These are phyloP conservation scores for Nitzschia sp. DNA, from an alignment of 108 stramenopile species.

Conservation along the genomic window DNA sequence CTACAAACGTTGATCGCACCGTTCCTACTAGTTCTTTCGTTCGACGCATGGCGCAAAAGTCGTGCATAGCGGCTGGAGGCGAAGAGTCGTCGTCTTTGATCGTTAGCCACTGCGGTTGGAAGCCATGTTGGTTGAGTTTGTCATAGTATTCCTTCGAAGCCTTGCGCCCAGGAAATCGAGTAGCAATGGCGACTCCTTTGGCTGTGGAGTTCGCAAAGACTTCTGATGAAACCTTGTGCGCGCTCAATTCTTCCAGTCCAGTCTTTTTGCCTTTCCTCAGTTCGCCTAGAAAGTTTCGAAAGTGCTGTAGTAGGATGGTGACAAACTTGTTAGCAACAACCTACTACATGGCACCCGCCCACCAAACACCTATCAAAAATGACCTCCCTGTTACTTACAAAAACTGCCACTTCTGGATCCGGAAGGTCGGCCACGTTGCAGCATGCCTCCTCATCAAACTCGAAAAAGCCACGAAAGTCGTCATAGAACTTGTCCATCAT, in stretches of 20 bases:
- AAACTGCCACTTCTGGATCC: conserved; percentile 43
- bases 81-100: conserved; percentile 11
- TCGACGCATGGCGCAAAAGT: conserved; percentile 54
- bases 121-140: conserved; percentile 32
- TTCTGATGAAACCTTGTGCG: conserved; percentile 30
- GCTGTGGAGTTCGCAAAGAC: conserved; percentile 28
- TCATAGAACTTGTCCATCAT: conserved; percentile 20
- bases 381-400: conserved; percentile 28
- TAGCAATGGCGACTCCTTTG: conserved; percentile 45
- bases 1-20: conserved; percentile 39
- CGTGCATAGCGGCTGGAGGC: conserved; percentile 31
- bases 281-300: conserved; percentile 53
- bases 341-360: too few relatives aligned
- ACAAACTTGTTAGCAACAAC: too few relatives aligned
- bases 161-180: conserved; percentile 14
- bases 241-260: conserved; percentile 45
- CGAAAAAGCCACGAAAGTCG: conserved; percentile 31
- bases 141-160: conserved; percentile 31
- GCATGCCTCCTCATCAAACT: conserved; percentile 30
- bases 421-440: conserved; percentile 21
- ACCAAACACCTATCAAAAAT: too few relatives aligned
- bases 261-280: conserved; percentile 26
- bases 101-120: conserved; percentile 29
- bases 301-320: conserved; percentile 39
- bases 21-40: conserved; percentile 43